These are phyloP conservation scores for Penicillium mononematosum DNA, from an alignment of 495 filamentous ascomycete species.

Conservation along the genomic window DNA sequence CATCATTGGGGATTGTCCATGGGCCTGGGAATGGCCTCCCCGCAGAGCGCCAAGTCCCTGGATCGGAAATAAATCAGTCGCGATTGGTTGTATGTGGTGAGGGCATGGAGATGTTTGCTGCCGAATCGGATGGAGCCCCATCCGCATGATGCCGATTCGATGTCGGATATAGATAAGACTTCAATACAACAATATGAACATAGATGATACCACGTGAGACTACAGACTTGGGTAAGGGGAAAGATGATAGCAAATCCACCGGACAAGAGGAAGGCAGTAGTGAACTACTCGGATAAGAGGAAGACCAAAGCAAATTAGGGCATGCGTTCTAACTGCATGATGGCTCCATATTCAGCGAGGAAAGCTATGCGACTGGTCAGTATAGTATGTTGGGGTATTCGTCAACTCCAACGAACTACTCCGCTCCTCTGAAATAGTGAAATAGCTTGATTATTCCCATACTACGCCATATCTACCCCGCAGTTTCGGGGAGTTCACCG, in stretches of 20 bases:
- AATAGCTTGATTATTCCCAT: neutral
- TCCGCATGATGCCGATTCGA: slow-evolving; percentile 18
- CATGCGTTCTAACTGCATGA: neutral
- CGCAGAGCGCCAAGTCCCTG: slow-evolving; percentile 2
- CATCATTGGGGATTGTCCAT: slow-evolving; percentile 42
- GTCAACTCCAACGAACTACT: neutral
- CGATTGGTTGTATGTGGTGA: slow-evolving; percentile 53
- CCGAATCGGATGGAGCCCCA: slow-evolving; percentile 14
- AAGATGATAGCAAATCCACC: neutral
- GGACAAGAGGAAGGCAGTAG: neutral
- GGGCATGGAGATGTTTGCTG: slow-evolving; percentile 51
- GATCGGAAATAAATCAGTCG: slow-evolving; percentile 1
- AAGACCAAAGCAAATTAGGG: neutral
- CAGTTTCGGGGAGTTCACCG: neutral
- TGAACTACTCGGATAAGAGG: neutral
- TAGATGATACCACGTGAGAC: neutral
- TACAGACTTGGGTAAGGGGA: neutral
- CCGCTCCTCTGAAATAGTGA: too few species aligned
- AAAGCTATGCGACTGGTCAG: neutral
- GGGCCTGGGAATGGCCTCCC: neutral
- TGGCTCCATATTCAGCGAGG: neutral
- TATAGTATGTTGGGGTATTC: neutral
- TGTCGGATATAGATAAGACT: slow-evolving; percentile 18
- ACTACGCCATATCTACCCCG: neutral
- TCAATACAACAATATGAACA: neutral